Percentiles rank a stretch among this genome's conserved stretches.
Evolutionary conservation across 2,329 filamentous ascomycete species (phyloP).

Genomic region (Malbranchea cinnamomea): DNA sequence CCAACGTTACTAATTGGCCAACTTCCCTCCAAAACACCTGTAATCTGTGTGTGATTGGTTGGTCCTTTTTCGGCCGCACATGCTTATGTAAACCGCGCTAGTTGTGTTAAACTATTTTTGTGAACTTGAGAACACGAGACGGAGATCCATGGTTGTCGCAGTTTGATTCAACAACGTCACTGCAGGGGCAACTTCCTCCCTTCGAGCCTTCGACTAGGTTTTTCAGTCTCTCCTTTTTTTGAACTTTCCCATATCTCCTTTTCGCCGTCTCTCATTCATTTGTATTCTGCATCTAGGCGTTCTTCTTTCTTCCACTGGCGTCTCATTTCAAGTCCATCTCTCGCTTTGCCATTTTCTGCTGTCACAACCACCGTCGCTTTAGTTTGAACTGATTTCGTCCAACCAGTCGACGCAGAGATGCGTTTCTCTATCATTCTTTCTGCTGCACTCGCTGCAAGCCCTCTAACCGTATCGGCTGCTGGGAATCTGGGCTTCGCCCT

Average conservation of each 20-base stretch:
- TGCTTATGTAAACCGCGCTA: too few relatives aligned
- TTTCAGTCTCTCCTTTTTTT: slow-evolving; percentile 3
- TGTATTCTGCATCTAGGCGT: neutral
- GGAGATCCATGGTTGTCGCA: too few relatives aligned
- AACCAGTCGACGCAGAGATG: slow-evolving; percentile 23
- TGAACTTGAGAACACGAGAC: too few relatives aligned
- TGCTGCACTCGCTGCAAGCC: slow-evolving; percentile 28
- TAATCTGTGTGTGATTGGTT: too few relatives aligned
- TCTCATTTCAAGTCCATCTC: neutral
- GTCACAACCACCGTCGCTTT: neutral
- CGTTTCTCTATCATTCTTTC: slow-evolving; percentile 28
- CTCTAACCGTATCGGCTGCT: slow-evolving; percentile 34
- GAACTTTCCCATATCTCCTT: slow-evolving; percentile 4
- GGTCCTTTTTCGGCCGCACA: too few relatives aligned
- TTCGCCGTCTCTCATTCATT: neutral
- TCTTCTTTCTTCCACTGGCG: slow-evolving; percentile 4
- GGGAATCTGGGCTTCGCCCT: slow-evolving; percentile 51
- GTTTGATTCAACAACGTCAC: too few relatives aligned
- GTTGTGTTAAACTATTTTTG: too few relatives aligned
- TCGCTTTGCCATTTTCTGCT: slow-evolving; percentile 1
- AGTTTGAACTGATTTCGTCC: neutral
- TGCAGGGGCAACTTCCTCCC: slow-evolving; percentile 5
- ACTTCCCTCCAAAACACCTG: too few relatives aligned
- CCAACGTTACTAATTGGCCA: too few relatives aligned
- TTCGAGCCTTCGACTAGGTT: slow-evolving; percentile 2